Evolutionary conservation across 129 eudicot species (phyloP), one percentile per base, ranked within the genome.

Genomic region (Gnaphalium uliginosum): DNA sequence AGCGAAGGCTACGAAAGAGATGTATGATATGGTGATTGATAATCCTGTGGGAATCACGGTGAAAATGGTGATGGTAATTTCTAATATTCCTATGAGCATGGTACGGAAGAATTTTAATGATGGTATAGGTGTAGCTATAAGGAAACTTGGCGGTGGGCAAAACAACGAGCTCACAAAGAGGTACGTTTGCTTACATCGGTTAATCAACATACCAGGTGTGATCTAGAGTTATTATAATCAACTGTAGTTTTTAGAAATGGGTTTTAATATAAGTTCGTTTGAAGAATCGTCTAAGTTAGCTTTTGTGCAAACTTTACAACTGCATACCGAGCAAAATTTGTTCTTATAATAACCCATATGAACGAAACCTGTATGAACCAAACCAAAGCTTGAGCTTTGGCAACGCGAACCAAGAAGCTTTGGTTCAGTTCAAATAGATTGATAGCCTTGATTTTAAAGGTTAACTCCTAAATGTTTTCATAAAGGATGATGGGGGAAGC

Each of bases 81-180:
- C 85, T 13, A 70, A 71, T 82, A 83, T 90, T 9, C 88, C 89
- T 22, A 90, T 88, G 91, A 84, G 78, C 89, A 90, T 83, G 96
- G 93, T 85, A 24, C 84, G 87, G 74, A 90, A 87, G 66, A 87
- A 83, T 82, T 86, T 90, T 46, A 79, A 82, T 41, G 93, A 87
- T 80, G 87, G 93, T 37, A 70, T 90, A 30, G 96, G 89, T 65
- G 77, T 87, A 37, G 81, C 93, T 59, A 84, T 90, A 64, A 84
- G 67, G 84, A 84, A 87, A 74, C 86, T 87, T 46, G 81, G 88
- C 8, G 88, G 90, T 56, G 96, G 82, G 58, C 87, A 87, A 75
- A 87, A 84, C 46, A 88, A 83, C 7, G 85, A 90, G 66, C 90
- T 90, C 78, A 77, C 88, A 29, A 87, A 90, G 24, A 82, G 74